phyloP scores from a whole-genome alignment of 1,139 yeast genomes.

The Yamadazyma dendronema region DNA sequence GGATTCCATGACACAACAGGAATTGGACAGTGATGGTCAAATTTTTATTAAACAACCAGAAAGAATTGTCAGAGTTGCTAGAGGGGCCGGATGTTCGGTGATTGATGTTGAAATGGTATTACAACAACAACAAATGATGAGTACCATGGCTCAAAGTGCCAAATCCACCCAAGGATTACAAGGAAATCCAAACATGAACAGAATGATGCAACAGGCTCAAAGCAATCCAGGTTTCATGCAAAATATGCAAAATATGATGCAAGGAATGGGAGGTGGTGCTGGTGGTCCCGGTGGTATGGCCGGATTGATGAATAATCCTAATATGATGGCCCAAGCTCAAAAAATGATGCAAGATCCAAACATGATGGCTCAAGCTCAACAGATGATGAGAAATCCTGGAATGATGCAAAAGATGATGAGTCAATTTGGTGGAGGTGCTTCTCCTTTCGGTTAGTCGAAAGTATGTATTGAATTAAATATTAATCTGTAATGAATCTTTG shows the following conservation, averaged over 20 bases:
- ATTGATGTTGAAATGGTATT: constrained; percentile 92
- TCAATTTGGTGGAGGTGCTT: constrained; percentile 40
- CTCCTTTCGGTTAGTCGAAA: constrained; percentile 4
- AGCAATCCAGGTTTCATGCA: constrained; percentile 55
- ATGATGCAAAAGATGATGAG: constrained; percentile 78
- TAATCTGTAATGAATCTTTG: background rate
- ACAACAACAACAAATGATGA: constrained; percentile 93
- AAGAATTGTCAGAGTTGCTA: constrained; percentile 85
- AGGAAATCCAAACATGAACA: constrained; percentile 34
- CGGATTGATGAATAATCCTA: constrained; percentile 50
- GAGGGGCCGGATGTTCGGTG: constrained; percentile 94
- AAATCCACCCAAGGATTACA: constrained; percentile 48
- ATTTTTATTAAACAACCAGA: constrained; percentile 79
- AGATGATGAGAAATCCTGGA: constrained; percentile 54
- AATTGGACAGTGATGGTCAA: constrained; percentile 87
- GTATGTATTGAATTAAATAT: background rate
- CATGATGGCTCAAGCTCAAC: constrained; percentile 62
- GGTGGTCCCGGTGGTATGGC: constrained; percentile 62
- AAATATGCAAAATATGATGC: constrained; percentile 17
- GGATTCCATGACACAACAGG: constrained; percentile 95
- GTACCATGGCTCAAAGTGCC: constrained; percentile 81
- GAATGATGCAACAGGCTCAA: constrained; percentile 52
- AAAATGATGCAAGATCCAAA: constrained; percentile 72
- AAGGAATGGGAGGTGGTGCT: constrained; percentile 59
- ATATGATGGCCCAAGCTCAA: constrained; percentile 46